phyloP scores from a whole-genome alignment of 1,284 basidiomycete species.

The Fistulina hepatica region DNA sequence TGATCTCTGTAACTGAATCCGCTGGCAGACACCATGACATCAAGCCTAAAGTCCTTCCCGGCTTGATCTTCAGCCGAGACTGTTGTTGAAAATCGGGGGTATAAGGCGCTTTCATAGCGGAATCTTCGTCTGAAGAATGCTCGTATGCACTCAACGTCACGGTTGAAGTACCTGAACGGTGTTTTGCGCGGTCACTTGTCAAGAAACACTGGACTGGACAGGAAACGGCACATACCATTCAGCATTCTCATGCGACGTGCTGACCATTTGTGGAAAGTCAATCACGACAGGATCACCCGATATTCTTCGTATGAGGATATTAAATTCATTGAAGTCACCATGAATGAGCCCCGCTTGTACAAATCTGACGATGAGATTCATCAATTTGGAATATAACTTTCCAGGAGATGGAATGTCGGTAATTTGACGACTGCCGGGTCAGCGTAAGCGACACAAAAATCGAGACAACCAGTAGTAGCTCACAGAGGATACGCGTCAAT shows the following conservation, averaged over 20 bases:
- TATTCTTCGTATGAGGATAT: constrained; percentile 83
- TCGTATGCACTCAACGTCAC: constrained; percentile 94
- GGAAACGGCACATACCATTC: constrained; percentile 63
- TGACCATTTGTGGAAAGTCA: constrained; percentile 99
- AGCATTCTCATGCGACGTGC: constrained; percentile 92
- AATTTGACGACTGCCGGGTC: constrained; percentile 68
- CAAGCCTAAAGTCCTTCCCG: constrained; percentile 56
- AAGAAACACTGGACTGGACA: constrained; percentile 5
- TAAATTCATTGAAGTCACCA: constrained; percentile 99
- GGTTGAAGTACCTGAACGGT: constrained; percentile 83
- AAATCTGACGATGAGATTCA: constrained; percentile 94
- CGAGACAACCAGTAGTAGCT: constrained; percentile 21
- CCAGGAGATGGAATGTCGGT: constrained; percentile 76
- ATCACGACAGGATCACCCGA: constrained; percentile 86
- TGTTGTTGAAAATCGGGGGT: constrained; percentile 71
- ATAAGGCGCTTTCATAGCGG: constrained; percentile 83
- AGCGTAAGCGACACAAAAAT: constrained; percentile 9
- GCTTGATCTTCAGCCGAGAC: constrained; percentile 38
- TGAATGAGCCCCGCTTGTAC: constrained; percentile 92
- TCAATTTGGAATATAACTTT: constrained; percentile 83
- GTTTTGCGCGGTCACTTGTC: constrained; percentile 5
- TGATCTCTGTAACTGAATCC: constrained; percentile 82
- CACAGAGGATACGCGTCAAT: constrained; percentile 94
- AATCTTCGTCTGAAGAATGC: constrained; percentile 90
- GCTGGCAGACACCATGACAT: constrained; percentile 86